phyloP scores from a whole-genome alignment of 148 eudicot species.

The Rhododendron molle region DNA sequence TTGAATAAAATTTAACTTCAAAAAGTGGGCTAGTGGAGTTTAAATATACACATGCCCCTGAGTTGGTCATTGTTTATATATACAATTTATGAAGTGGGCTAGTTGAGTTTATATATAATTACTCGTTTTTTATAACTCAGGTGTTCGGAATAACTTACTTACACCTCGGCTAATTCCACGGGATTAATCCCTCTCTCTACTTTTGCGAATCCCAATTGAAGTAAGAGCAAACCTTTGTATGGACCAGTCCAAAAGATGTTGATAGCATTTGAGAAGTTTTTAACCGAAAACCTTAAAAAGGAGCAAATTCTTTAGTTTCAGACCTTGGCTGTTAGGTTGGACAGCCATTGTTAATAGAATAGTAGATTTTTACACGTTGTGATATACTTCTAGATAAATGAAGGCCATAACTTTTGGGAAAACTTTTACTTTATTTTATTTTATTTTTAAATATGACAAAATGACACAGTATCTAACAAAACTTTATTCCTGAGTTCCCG shows the following conservation, averaged over 20 bases:
- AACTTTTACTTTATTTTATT: neutral
- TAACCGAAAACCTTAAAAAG: rapidly evolving
- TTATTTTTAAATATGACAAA: too few species aligned
- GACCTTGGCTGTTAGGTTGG: neutral
- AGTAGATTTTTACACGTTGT: neutral
- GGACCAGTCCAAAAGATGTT: neutral
- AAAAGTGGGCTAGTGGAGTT: neutral
- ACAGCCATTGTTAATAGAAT: neutral
- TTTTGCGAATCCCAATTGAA: neutral
- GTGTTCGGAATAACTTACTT: too few species aligned
- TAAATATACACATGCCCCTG: neutral
- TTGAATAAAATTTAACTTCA: neutral
- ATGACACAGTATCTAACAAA: neutral
- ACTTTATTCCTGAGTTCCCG: neutral
- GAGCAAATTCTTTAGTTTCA: too few species aligned
- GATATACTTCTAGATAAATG: neutral
- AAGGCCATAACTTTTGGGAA: neutral
- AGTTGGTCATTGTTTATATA: neutral
- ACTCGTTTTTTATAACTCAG: too few species aligned
- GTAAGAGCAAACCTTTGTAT: too few species aligned
- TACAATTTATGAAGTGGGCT: too few species aligned
- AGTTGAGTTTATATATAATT: neutral
- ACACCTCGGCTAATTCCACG: too few species aligned
- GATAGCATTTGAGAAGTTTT: too few species aligned
- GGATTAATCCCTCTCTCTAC: neutral